phyloP scores from a whole-genome alignment of 2,329 filamentous ascomycete species.

The Harringtonia lauricola region DNA sequence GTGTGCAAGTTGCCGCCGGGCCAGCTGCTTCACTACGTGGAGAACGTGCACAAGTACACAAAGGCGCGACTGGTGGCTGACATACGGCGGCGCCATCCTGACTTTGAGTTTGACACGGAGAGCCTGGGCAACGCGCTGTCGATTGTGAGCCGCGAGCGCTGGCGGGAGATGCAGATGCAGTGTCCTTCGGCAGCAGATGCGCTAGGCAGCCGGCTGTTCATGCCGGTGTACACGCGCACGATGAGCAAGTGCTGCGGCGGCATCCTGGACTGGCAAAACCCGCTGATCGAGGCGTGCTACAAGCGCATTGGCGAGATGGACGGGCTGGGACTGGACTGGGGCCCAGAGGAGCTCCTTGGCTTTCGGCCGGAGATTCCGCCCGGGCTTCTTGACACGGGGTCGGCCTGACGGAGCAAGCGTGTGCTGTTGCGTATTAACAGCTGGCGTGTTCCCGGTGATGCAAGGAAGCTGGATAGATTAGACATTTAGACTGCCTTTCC shows the following conservation, averaged over 20 bases:
- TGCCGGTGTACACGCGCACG: slow-evolving; percentile 9
- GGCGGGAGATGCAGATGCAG: slow-evolving; percentile 5
- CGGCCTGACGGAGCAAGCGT: not conserved
- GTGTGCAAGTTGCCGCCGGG: slow-evolving; percentile 37
- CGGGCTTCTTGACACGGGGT: slow-evolving; percentile 8
- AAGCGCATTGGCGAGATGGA: slow-evolving; percentile 10
- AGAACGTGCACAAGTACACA: slow-evolving; percentile 33
- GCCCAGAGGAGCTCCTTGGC: slow-evolving; percentile 23
- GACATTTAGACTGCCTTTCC: too few species aligned
- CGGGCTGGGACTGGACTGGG: slow-evolving; percentile 23
- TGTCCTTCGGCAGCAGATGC: slow-evolving; percentile 2
- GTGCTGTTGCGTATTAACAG: too few species aligned
- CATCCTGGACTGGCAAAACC: slow-evolving; percentile 29
- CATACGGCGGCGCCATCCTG: slow-evolving; percentile 26
- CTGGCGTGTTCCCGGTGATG: too few species aligned
- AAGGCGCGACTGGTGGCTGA: slow-evolving; percentile 31
- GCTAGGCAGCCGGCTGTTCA: not conserved
- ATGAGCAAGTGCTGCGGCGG: slow-evolving; percentile 18
- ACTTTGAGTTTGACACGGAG: slow-evolving; percentile 33
- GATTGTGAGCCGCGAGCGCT: slow-evolving; percentile 13
- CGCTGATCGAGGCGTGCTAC: slow-evolving; percentile 21
- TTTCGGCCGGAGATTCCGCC: slow-evolving; percentile 9
- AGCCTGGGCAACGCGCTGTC: slow-evolving; percentile 21
- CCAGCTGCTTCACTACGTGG: slow-evolving; percentile 37
- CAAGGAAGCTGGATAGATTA: too few species aligned